Base-by-base conservation (phyloP, 306 rosid species). In the Trichosanthes cucumerina region DNA sequence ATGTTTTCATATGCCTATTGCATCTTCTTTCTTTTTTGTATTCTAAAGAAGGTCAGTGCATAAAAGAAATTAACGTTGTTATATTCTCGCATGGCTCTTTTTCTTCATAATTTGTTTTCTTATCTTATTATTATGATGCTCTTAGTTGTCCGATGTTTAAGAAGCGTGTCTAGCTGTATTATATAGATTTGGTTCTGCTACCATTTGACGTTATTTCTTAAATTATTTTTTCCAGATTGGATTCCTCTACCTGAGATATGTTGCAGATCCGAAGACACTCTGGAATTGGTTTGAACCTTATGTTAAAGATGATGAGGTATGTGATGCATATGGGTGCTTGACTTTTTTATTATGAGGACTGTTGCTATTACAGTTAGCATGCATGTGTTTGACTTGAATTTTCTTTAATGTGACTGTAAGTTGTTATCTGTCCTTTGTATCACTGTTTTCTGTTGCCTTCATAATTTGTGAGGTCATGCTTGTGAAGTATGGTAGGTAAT, bases 231-330 rank as follows among this genome's bases (percentile, higher is more conserved):
- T 84, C 43, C 87, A 96, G 98, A 41, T 93, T 85, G 99, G 99
- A 56, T 96, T 96, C 86, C 99, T 96, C 73, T 96, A 96, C 85
- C 79, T 96, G 89, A 90, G 99, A 82, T 96, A 93, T 87, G 91
- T 88, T 77, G 98, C 88, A 46, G 99, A 96, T 84, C 90, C 99
- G 3, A 96, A 93, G 84, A 93, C 92, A 41, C 79, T 96, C 36
- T 96, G 99, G 99, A 89, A 47, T 84, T 96, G 99, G 98, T 92
- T 86, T 82, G 98, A 96, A 80, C 97, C 97, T 14, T 93, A 92
- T 82, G 56, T 90, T 38, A 88, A 91, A 81, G 98, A 93, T 80
- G 98, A 92, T 0, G 99, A 96, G 96, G 98, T 96, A 91, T 65
- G 80, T 13, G 49, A 49, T 76, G 65, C 65, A 76, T 31, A 75